These are phyloP conservation scores for Petasospora rhodanensis DNA, from an alignment of 1,139 yeast genomes.

Conservation along the genomic window DNA sequence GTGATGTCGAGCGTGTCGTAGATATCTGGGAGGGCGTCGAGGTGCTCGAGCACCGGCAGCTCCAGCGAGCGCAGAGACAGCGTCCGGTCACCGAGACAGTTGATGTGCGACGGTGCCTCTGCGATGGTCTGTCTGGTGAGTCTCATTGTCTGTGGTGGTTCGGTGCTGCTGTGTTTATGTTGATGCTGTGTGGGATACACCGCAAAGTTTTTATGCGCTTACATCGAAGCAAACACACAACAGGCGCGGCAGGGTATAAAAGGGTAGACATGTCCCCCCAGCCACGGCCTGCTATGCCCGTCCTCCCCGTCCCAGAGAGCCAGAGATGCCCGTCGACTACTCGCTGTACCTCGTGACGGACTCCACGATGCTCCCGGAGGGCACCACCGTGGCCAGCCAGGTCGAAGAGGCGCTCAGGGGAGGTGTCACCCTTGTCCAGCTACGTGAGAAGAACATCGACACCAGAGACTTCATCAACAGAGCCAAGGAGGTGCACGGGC, in stretches of 20 bases:
- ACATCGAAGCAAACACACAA: no score
- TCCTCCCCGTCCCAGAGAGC: no score
- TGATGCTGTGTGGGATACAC: no score
- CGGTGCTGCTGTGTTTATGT: no score
- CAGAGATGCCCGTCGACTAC: conserved; percentile 43
- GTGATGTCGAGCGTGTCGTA: conserved; percentile 58
- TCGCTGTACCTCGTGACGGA: conserved; percentile 78
- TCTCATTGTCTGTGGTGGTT: no score
- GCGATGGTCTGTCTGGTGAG: conserved; percentile 44
- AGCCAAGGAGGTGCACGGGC: conserved; percentile 55
- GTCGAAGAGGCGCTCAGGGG: conserved; percentile 57
- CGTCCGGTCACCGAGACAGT: conserved; percentile 41
- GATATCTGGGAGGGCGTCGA: conserved; percentile 40
- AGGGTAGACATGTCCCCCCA: no score
- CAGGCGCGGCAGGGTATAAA: no score
- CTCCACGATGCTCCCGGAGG: conserved; percentile 67
- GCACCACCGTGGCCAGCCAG: conserved; percentile 54
- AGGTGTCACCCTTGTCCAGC: conserved; percentile 80
- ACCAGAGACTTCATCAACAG: conserved; percentile 63
- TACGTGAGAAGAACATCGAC: conserved; percentile 72
- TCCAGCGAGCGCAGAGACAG: conserved; percentile 37
- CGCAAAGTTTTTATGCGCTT: no score
- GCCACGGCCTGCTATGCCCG: no score
- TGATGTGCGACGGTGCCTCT: conserved; percentile 48
- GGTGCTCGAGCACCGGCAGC: conserved; percentile 38